Conservation (phyloP, 1,284 basidiomycete genomes). For the Cryptococcus depauperatus region DNA sequence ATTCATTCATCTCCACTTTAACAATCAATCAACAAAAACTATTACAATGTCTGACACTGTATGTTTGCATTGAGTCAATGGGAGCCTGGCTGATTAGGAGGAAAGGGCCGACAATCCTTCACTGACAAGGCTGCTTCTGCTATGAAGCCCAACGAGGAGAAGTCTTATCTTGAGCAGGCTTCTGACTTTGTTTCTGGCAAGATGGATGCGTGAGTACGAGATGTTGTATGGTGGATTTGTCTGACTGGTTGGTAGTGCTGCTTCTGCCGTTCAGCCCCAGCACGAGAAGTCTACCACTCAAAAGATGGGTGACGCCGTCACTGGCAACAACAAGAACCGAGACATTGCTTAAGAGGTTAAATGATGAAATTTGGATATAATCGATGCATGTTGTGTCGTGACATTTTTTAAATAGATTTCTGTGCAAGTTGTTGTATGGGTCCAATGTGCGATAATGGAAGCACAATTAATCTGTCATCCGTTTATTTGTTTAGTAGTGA, state of each 20-base stretch:
- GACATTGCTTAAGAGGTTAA: slow-evolving; percentile 27
- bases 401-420: too few species aligned
- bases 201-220: slow-evolving; percentile 27
- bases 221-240: not conserved
- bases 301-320: slow-evolving; percentile 39
- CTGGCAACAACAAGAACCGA: slow-evolving; percentile 33
- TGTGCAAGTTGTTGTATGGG: too few species aligned
- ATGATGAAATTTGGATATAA: too few species aligned
- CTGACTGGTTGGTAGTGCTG: slow-evolving; percentile 19
- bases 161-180: slow-evolving; percentile 41
- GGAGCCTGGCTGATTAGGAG: not conserved
- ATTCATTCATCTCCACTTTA: too few species aligned
- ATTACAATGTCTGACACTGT: slow-evolving; percentile 23
- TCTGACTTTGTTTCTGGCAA: slow-evolving; percentile 34
- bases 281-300: slow-evolving; percentile 41
- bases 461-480: too few species aligned
- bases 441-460: too few species aligned
- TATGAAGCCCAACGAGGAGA: slow-evolving; percentile 43
- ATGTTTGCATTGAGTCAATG: slow-evolving; percentile 5
- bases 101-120: slow-evolving; percentile 36
- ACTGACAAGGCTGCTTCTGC: slow-evolving; percentile 37
- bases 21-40: too few species aligned
- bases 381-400: too few species aligned
- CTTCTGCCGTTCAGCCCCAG: slow-evolving; percentile 35
- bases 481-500: too few species aligned